Evolutionary conservation across 306 rosid genomes (phyloP).

Genomic region (Lagenaria siceraria): DNA sequence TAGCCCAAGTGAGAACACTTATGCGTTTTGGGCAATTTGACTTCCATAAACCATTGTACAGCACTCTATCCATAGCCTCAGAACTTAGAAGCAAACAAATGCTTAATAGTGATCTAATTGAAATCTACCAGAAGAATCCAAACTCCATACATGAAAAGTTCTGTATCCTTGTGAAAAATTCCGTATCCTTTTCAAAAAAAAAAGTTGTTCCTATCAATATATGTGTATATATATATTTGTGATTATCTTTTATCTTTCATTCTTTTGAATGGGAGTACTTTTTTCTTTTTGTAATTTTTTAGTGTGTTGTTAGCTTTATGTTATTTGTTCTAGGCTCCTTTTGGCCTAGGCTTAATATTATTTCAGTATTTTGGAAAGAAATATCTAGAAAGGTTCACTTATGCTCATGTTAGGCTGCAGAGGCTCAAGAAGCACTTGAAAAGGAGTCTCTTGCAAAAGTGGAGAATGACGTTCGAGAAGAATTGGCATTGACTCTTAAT

Average conservation of each 20-base stretch:
- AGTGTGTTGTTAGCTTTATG: background rate
- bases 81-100: too few species aligned
- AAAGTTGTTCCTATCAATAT: too few species aligned
- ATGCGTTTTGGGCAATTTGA: too few species aligned
- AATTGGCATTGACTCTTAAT: slow-evolving; percentile 51
- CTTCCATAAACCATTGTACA: too few species aligned
- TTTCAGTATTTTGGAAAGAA: background rate
- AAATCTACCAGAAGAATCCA: too few species aligned
- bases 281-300: background rate
- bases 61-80: too few species aligned
- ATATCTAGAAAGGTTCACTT: slow-evolving; percentile 22
- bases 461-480: slow-evolving; percentile 84
- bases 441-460: slow-evolving; percentile 86
- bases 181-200: too few species aligned
- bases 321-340: background rate
- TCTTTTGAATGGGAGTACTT: background rate
- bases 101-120: too few species aligned
- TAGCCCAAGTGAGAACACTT: too few species aligned
- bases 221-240: background rate
- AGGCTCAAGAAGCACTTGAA: slow-evolving; percentile 98
- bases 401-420: slow-evolving; percentile 78
- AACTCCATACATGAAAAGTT: too few species aligned
- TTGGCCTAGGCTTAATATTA: background rate
- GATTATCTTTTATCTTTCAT: background rate
- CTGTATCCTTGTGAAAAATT: too few species aligned